These are phyloP conservation scores for Phytophthora podocarpi DNA, from an alignment of 352 stramenopile genomes.

Conservation along the genomic window DNA sequence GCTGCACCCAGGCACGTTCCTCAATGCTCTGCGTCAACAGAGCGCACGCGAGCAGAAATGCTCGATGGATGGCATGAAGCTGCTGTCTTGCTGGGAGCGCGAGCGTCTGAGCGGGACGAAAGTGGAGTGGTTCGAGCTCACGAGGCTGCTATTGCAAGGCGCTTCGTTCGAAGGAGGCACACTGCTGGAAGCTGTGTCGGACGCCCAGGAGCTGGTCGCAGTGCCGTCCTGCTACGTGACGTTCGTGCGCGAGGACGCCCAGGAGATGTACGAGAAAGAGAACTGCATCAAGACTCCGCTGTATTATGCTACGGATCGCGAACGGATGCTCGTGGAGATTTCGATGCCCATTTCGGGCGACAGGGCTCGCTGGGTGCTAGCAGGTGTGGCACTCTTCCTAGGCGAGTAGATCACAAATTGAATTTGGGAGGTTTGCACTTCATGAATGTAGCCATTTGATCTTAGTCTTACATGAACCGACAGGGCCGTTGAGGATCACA, in stretches of 20 bases:
- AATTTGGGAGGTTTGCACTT: no score
- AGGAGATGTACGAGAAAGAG: slow-evolving; percentile 79
- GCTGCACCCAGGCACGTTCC: slow-evolving; percentile 93
- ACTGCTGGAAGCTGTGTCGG: slow-evolving; percentile 77
- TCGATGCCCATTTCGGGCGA: slow-evolving; percentile 78
- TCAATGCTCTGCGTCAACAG: slow-evolving; percentile 94
- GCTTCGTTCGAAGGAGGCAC: slow-evolving; percentile 84
- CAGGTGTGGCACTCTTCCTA: slow-evolving; percentile 85
- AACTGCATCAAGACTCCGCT: slow-evolving; percentile 77
- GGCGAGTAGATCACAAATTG: no score
- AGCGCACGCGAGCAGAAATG: slow-evolving; percentile 81
- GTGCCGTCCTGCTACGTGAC: slow-evolving; percentile 86
- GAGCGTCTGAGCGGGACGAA: slow-evolving; percentile 51
- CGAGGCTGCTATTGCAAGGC: slow-evolving; percentile 84
- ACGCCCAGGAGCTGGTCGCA: slow-evolving; percentile 83
- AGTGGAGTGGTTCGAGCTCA: slow-evolving; percentile 86
- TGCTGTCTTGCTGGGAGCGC: slow-evolving; percentile 90
- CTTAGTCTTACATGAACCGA: slow-evolving; percentile 15
- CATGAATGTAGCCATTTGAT: slow-evolving; percentile 2
- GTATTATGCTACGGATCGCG: slow-evolving; percentile 79
- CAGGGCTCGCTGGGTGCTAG: slow-evolving; percentile 76
- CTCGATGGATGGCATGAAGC: slow-evolving; percentile 92
- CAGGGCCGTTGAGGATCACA: no score
- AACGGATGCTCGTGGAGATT: slow-evolving; percentile 85
- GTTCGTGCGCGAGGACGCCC: slow-evolving; percentile 77